Percentiles rank a stretch among this genome's conserved stretches.
phyloP scores from a whole-genome alignment of 495 filamentous ascomycete genomes.

The Neurospora sp. region DNA sequence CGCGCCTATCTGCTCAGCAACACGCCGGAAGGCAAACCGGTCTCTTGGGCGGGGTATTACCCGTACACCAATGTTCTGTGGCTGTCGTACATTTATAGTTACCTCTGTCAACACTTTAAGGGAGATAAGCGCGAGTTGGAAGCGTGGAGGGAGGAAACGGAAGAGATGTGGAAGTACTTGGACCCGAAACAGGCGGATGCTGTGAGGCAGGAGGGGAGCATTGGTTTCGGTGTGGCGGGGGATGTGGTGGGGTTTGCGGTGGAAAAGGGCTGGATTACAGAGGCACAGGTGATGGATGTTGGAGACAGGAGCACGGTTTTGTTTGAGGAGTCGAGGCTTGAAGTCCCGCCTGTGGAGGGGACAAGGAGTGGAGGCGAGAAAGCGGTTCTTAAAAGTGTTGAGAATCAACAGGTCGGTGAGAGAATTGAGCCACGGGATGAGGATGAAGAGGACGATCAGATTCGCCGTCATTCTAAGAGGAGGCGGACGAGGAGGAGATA shows the following conservation, averaged over 20 bases:
- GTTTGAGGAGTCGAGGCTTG: not conserved
- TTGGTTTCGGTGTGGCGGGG: conserved; percentile 13
- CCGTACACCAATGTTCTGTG: conserved; percentile 48
- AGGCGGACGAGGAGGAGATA: not conserved
- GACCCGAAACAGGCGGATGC: not conserved
- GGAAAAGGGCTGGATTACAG: conserved; percentile 35
- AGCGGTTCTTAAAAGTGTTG: not conserved
- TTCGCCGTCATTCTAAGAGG: not conserved
- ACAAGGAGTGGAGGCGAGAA: not conserved
- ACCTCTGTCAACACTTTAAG: conserved; percentile 25
- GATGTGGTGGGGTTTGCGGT: conserved; percentile 33
- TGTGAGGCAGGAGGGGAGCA: not conserved
- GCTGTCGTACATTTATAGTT: conserved; percentile 40
- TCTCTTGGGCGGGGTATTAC: conserved; percentile 28
- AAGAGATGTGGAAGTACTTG: conserved; percentile 28
- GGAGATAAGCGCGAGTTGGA: conserved; percentile 24
- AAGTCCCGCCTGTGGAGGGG: not conserved
- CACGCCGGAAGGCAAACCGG: conserved; percentile 22
- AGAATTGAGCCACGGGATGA: not conserved
- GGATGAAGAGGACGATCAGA: not conserved
- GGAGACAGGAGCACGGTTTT: not conserved
- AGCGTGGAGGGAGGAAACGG: conserved; percentile 25
- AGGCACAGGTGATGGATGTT: conserved; percentile 32
- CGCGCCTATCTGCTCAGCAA: conserved; percentile 36
- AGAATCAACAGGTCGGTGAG: not conserved